These are phyloP conservation scores for Tetratostichococcus sp. DNA, from an alignment of 139 green algal species.

Conservation along the genomic window DNA sequence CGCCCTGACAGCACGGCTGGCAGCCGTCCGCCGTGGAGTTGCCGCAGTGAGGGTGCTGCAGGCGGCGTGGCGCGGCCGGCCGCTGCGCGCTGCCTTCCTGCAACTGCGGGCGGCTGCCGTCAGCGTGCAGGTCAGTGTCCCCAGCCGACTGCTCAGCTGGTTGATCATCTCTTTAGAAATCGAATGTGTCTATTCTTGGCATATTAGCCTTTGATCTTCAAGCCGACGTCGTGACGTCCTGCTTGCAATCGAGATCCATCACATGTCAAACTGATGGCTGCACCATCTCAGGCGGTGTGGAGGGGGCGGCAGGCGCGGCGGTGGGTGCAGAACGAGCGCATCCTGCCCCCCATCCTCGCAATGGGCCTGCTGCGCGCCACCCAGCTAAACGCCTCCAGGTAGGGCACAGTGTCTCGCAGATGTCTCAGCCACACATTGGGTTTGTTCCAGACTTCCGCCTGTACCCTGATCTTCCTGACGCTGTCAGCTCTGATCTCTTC, in stretches of 20 bases:
- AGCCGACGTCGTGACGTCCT: too few relatives aligned
- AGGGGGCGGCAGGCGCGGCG: slow-evolving; percentile 26
- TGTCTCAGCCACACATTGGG: too few relatives aligned
- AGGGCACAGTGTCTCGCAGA: not conserved
- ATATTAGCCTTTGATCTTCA: too few relatives aligned
- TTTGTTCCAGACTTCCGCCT: too few relatives aligned
- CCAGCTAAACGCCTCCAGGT: slow-evolving; percentile 1
- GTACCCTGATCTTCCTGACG: too few relatives aligned
- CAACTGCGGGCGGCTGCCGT: slow-evolving; percentile 9
- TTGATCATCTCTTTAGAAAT: too few relatives aligned
- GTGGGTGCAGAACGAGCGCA: slow-evolving; percentile 16
- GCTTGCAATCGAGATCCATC: too few relatives aligned
- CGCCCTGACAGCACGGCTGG: slow-evolving; percentile 22
- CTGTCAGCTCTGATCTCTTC: too few relatives aligned
- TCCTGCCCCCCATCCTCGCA: slow-evolving; percentile 24
- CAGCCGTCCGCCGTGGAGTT: slow-evolving; percentile 5
- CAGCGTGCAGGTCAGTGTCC: slow-evolving; percentile 12
- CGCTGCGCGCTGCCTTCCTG: slow-evolving; percentile 4
- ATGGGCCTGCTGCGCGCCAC: slow-evolving; percentile 7
- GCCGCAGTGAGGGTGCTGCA: slow-evolving; percentile 23
- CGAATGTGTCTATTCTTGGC: too few relatives aligned
- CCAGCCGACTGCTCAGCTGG: not conserved
- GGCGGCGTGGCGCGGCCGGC: slow-evolving; percentile 36
- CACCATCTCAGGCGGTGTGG: slow-evolving; percentile 37
- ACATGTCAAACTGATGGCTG: too few relatives aligned